phyloP scores from a whole-genome alignment of 202 grass and related monocot genomes.

The Brachypodium distachyon region DNA sequence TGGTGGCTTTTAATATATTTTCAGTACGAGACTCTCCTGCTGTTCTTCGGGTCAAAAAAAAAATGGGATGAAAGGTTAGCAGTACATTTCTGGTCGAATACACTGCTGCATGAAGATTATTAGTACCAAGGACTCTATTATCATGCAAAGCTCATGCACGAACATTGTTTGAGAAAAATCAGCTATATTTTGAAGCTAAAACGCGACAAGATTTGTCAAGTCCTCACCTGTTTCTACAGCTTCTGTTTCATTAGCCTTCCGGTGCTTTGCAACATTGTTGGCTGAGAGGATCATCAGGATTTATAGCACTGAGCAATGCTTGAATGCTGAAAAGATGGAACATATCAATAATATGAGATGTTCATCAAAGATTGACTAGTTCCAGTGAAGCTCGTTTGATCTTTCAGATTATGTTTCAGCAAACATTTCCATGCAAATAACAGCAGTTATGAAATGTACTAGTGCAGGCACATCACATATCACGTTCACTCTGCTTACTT shows the following conservation, averaged over 20 bases:
- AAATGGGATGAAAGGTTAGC: no score
- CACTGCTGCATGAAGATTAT: no score
- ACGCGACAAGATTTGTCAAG: neutral
- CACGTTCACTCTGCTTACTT: neutral
- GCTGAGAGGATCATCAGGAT: slow-evolving; percentile 83
- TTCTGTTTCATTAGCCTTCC: slow-evolving; percentile 88
- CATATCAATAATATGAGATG: neutral
- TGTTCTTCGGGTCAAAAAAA: no score
- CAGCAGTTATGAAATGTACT: neutral
- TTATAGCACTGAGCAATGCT: slow-evolving; percentile 81
- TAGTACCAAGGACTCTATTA: no score
- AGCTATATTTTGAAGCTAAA: neutral
- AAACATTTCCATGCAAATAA: neutral
- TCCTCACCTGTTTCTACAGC: slow-evolving; percentile 81
- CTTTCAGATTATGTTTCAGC: neutral
- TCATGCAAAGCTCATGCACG: no score
- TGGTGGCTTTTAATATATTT: no score
- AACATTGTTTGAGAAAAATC: neutral
- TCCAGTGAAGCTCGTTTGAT: neutral
- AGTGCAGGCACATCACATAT: neutral
- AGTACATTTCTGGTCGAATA: no score
- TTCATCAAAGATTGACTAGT: neutral
- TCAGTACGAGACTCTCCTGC: no score
- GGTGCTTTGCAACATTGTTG: slow-evolving; percentile 88
- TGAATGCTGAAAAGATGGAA: slow-evolving; percentile 52